phyloP scores from a whole-genome alignment of 768 basidiomycete species.

The Roridomyces roridus region DNA sequence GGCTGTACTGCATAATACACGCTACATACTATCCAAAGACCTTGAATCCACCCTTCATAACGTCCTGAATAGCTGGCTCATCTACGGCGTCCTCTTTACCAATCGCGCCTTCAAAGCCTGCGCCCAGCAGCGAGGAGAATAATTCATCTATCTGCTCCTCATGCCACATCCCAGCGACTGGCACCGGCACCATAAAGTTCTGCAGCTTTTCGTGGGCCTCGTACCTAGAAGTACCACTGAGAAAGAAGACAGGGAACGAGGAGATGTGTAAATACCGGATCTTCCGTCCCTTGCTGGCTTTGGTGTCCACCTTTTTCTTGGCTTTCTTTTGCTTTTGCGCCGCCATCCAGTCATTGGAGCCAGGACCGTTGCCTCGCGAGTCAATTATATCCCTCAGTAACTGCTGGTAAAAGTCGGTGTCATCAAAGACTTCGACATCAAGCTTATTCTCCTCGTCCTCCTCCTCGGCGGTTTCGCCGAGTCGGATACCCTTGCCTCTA shows the following conservation, averaged over 20 bases:
- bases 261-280: slow-evolving; percentile 59
- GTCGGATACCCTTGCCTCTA: slow-evolving; percentile 52
- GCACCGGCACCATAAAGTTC: slow-evolving; percentile 95
- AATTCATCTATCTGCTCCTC: slow-evolving; percentile 97
- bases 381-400: slow-evolving; percentile 92
- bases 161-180: slow-evolving; percentile 77
- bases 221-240: slow-evolving; percentile 55
- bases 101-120: slow-evolving; percentile 57
- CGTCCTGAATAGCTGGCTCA: slow-evolving; percentile 39
- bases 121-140: slow-evolving; percentile 87
- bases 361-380: slow-evolving; percentile 50
- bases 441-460: slow-evolving; percentile 40
- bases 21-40: slow-evolving; percentile 64
- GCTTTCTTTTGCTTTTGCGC: slow-evolving; percentile 72
- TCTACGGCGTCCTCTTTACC: slow-evolving; percentile 30
- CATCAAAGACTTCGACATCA: slow-evolving; percentile 73
- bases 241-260: background rate
- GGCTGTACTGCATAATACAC: slow-evolving; percentile 8
- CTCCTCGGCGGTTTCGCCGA: slow-evolving; percentile 43
- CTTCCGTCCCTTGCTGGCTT: slow-evolving; percentile 94
- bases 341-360: slow-evolving; percentile 66
- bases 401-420: slow-evolving; percentile 93
- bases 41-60: slow-evolving; percentile 53
- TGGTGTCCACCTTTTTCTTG: slow-evolving; percentile 92
- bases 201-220: slow-evolving; percentile 96